Evolutionary conservation across 2,329 filamentous ascomycete genomes (phyloP).

Genomic region (Fusarium cyanostomum): DNA sequence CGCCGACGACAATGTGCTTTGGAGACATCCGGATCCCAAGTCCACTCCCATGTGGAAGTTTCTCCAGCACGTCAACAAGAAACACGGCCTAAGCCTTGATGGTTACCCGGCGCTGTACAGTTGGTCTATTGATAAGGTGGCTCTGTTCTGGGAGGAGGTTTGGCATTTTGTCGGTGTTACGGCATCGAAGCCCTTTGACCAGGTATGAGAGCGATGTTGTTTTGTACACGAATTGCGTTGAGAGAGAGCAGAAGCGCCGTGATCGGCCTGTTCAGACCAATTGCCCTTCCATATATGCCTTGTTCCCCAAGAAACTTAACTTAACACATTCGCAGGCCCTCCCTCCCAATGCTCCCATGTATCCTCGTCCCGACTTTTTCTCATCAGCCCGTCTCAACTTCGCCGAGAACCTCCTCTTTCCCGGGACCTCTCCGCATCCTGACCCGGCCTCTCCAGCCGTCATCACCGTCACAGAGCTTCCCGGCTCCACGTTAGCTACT

Average conservation of each 20-base stretch:
- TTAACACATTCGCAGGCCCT: conserved; percentile 66
- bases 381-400: conserved; percentile 84
- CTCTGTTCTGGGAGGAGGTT: conserved; percentile 83
- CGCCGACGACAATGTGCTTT: conserved; percentile 62
- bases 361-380: conserved; percentile 89
- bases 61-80: conserved; percentile 73
- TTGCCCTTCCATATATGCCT: background rate
- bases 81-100: conserved; percentile 68
- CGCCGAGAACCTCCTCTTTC: conserved; percentile 92
- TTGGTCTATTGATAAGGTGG: conserved; percentile 84
- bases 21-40: conserved; percentile 74
- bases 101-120: conserved; percentile 80
- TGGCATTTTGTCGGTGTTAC: conserved; percentile 85
- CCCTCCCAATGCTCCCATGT: conserved; percentile 74
- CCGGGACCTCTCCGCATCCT: conserved; percentile 54
- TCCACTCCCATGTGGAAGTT: conserved; percentile 79
- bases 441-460: conserved; percentile 73
- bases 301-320: conserved; percentile 2
- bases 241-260: conserved; percentile 9
- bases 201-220: conserved; percentile 56
- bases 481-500: conserved; percentile 63
- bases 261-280: background rate
- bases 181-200: conserved; percentile 69
- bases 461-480: conserved; percentile 81
- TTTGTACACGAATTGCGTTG: background rate